phyloP scores from a whole-genome alignment of 1,284 basidiomycete genomes.

The Puccinia coronata region DNA sequence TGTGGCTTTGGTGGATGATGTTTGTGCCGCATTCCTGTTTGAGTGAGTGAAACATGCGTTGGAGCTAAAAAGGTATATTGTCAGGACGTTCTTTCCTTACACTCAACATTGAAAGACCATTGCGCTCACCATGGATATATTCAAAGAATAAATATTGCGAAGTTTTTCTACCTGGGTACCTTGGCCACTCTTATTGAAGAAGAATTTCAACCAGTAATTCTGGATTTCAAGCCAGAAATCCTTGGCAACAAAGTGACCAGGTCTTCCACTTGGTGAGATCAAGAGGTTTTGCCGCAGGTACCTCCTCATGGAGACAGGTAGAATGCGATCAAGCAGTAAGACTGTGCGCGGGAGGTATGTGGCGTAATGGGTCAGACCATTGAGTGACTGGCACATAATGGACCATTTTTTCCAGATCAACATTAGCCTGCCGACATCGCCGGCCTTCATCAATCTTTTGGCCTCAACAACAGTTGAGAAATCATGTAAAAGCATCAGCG shows the following conservation, averaged over 20 bases:
- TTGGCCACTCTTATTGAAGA: conserved; percentile 12
- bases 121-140: conserved; percentile 24
- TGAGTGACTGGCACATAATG: conserved; percentile 7
- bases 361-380: not conserved
- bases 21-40: not conserved
- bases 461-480: conserved; percentile 18
- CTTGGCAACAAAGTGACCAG: conserved; percentile 24
- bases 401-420: conserved; percentile 28
- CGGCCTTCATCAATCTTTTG: conserved; percentile 2
- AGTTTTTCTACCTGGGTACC: conserved; percentile 2
- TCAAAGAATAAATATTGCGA: not conserved
- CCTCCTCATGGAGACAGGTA: conserved; percentile 6
- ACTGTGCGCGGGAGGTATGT: conserved; percentile 12
- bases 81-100: not conserved
- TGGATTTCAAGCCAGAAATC: too few species aligned
- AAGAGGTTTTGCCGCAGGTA: conserved; percentile 19
- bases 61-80: not conserved
- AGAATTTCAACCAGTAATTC: too few species aligned
- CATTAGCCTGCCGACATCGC: conserved; percentile 26
- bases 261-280: not conserved
- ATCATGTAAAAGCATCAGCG: conserved; percentile 1
- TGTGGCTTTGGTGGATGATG: not conserved
- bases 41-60: not conserved
- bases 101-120: not conserved
- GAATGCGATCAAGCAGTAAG: not conserved